Base-by-base conservation (phyloP, 805 yeast species). In the Pichia nakasei region DNA sequence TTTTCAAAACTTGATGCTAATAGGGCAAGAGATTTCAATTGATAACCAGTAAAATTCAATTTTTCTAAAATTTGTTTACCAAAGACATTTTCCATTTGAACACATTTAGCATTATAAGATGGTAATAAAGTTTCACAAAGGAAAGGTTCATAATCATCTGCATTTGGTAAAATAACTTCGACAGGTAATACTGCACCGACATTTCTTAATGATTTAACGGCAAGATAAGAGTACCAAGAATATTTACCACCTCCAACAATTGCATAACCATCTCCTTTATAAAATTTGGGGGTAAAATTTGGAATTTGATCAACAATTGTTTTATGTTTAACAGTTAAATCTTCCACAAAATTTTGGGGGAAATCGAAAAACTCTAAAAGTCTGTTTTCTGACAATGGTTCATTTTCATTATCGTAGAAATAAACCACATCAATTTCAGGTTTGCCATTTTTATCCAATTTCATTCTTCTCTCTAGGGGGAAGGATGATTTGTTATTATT, bases 1-100 rank as follows among this genome's bases (percentile, higher is more conserved):
- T 72, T 67, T 46, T 73, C 76, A 55, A 73, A 73, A 13, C 70
- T 64, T 15, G 76, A 69, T 1, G 71, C 47, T 54, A 85, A 52
- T 27, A 73, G 51, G 15, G 76, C 76, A 27, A 73, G 54, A 3
- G 64, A 59, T 47, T 69, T 69, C 11, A 58, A 55, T 45, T 66
- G 73, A 45, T 65, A 69, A n/a, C 68, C 69, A 13, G 45, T 54
- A 42, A 52, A 51, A 35, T 40, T 52, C 29, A 58, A 53, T 17
- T 52, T 47, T 2, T 51, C 39, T 19, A 60, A 37, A 1, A 47
- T 45, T 6, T 49, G 52, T 11, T 33, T 49, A 13, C 68, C 73
- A 24, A 72, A 52, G 17, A 65, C 62, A 11, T 60, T 60, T 18
- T 66, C 61, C 44, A 71, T 55, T 5, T 58, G 48, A 38, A 72